phyloP scores from a whole-genome alignment of 208 protist genomes.

The Trypanosoma cruzi region DNA sequence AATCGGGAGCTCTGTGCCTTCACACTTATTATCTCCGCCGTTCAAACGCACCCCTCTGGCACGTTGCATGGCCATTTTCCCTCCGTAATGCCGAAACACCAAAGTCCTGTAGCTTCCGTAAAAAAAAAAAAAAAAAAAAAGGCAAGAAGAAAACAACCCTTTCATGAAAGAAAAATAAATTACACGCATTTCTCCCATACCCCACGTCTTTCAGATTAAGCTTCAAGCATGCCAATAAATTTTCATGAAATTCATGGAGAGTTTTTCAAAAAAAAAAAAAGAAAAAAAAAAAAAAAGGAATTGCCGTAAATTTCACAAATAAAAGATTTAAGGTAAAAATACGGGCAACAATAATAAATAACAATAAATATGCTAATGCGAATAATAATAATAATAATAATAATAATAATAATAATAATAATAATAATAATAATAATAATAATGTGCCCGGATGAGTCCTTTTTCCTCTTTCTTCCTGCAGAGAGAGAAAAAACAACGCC shows the following conservation, averaged over 20 bases:
- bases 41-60: background rate
- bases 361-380: constrained; percentile 3
- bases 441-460: background rate
- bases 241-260: too few relatives aligned
- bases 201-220: too few relatives aligned
- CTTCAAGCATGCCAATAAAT: too few relatives aligned
- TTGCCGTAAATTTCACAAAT: too few relatives aligned
- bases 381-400: background rate
- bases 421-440: constrained; percentile 7
- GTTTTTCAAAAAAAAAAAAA: constrained; percentile 9
- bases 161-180: too few relatives aligned
- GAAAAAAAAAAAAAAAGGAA: background rate
- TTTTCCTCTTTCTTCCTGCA: background rate
- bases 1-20: background rate
- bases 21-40: background rate
- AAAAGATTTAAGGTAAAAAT: too few relatives aligned
- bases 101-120: background rate
- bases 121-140: constrained; percentile 16
- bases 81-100: background rate
- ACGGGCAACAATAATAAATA: too few relatives aligned
- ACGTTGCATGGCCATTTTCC: constrained; percentile 12
- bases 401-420: background rate
- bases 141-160: background rate
- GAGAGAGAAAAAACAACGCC: too few relatives aligned
- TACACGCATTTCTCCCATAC: too few relatives aligned